Evolutionary conservation across 371 early-diverging fungal species (phyloP).

Genomic region (Saksenaea vasiformis): DNA sequence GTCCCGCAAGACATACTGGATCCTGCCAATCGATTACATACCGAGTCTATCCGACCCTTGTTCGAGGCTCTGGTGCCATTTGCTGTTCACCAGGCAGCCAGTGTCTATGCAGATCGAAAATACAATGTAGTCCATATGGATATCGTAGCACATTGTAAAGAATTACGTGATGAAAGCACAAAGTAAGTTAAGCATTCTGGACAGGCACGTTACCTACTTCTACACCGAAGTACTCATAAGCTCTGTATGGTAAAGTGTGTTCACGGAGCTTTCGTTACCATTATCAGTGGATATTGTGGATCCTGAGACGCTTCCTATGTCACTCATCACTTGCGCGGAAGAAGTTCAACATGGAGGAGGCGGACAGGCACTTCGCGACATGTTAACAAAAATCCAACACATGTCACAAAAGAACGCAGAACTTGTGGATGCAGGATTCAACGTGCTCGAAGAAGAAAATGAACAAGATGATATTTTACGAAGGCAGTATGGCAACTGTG

Average conservation of each 20-base stretch:
- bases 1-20: slow-evolving; percentile 36
- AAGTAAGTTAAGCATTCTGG: slow-evolving; percentile 35
- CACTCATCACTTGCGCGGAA: slow-evolving; percentile 64
- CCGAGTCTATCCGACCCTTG: slow-evolving; percentile 68
- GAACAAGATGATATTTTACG: slow-evolving; percentile 69
- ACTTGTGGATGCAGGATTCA: slow-evolving; percentile 67
- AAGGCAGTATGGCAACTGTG: slow-evolving; percentile 48
- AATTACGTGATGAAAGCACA: slow-evolving; percentile 60
- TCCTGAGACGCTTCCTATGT: slow-evolving; percentile 62
- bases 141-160: slow-evolving; percentile 61
- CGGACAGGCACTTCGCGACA: slow-evolving; percentile 57
- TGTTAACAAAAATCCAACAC: slow-evolving; percentile 59
- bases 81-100: slow-evolving; percentile 87
- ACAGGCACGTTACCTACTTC: neutral
- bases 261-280: slow-evolving; percentile 26
- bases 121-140: slow-evolving; percentile 70
- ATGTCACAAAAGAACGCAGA: slow-evolving; percentile 52
- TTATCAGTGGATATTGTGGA: slow-evolving; percentile 45
- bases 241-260: slow-evolving; percentile 11
- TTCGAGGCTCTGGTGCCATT: slow-evolving; percentile 87
- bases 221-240: no score
- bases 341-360: slow-evolving; percentile 80
- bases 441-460: slow-evolving; percentile 71
- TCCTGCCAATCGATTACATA: slow-evolving; percentile 27
- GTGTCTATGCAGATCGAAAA: slow-evolving; percentile 77